Evolutionary conservation across 1,139 yeast species (phyloP).

Genomic region (Wickerhamomyces sp.): DNA sequence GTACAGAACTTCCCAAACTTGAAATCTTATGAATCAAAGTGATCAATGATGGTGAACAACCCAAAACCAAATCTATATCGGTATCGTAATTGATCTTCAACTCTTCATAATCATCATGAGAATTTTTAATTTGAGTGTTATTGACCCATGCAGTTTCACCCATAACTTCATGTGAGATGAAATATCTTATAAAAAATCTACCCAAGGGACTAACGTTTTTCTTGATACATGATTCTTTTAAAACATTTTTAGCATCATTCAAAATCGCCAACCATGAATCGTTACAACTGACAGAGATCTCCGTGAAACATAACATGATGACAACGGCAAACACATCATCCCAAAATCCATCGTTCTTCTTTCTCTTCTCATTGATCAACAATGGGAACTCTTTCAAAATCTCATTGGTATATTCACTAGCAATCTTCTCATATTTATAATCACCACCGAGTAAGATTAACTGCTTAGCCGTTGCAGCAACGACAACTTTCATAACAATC

Average conservation of each 20-base stretch:
- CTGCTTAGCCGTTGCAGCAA: constrained; percentile 34
- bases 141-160: constrained; percentile 35
- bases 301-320: constrained; percentile 34
- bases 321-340: constrained; percentile 35
- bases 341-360: constrained; percentile 26
- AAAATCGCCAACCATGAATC: constrained; percentile 33
- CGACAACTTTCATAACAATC: constrained; percentile 29
- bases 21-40: constrained; percentile 33
- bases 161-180: constrained; percentile 37
- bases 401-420: constrained; percentile 25
- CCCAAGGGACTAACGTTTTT: constrained; percentile 25
- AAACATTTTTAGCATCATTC: constrained; percentile 32
- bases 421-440: constrained; percentile 24
- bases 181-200: constrained; percentile 31
- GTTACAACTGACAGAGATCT: constrained; percentile 35
- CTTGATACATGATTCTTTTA: constrained; percentile 24
- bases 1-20: constrained; percentile 29
- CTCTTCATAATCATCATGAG: constrained; percentile 23
- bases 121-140: constrained; percentile 3
- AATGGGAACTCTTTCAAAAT: constrained; percentile 26
- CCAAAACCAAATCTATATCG: constrained; percentile 32
- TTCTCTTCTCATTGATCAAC: constrained; percentile 11
- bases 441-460: constrained; percentile 29
- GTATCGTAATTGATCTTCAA: constrained; percentile 31
- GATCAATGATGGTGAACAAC: constrained; percentile 34